A percentile compares a stretch with the other conserved stretches of the same genome.
Conservation (phyloP, 306 rosid genomes). For the Cicer yamashitae region DNA sequence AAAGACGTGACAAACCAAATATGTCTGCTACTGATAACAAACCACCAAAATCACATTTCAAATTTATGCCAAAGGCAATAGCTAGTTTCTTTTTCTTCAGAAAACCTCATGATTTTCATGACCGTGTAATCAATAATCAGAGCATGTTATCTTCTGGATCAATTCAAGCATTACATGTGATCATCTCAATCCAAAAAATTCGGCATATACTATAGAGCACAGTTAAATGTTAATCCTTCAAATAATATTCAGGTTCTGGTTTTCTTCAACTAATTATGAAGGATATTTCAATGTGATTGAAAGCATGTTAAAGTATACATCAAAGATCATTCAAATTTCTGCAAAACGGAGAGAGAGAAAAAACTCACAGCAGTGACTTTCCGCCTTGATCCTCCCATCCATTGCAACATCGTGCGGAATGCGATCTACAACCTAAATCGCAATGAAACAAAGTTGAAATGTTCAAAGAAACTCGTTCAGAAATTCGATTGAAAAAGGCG, state of each 20-base stretch:
- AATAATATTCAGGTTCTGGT: constrained; percentile 4
- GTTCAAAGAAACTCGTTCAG: neutral
- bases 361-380: constrained; percentile 78
- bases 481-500: constrained; percentile 16
- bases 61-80: constrained; percentile 15
- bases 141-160: constrained; percentile 26
- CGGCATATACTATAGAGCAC: constrained; percentile 5
- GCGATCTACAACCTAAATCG: constrained; percentile 35
- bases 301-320: constrained; percentile 21
- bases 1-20: constrained; percentile 13
- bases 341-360: neutral
- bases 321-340: constrained; percentile 22
- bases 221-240: constrained; percentile 16
- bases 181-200: constrained; percentile 28
- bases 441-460: constrained; percentile 14
- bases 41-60: constrained; percentile 27
- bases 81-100: neutral
- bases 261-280: neutral
- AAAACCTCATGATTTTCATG: neutral
- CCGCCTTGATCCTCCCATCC: constrained; percentile 99
- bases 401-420: constrained; percentile 74
- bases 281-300: neutral
- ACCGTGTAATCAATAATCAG: neutral
- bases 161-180: constrained; percentile 21
- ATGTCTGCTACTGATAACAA: neutral